These are phyloP conservation scores for Urochloa ruziziensis DNA, from an alignment of 176 grass and related monocot species.

Conservation along the genomic window DNA sequence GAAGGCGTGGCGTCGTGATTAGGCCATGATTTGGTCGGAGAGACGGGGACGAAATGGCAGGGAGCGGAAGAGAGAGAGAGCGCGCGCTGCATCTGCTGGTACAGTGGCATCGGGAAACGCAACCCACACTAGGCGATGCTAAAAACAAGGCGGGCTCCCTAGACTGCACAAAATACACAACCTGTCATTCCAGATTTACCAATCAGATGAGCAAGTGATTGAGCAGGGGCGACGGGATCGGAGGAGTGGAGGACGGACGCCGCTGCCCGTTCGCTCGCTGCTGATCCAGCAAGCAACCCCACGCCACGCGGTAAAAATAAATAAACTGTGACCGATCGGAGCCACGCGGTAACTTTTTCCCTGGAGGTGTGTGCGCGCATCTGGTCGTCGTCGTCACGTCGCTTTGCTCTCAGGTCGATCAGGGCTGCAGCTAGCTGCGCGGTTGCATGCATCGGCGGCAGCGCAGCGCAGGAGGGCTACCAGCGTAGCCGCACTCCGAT, in stretches of 20 bases:
- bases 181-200: background rate
- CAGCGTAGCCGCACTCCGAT: constrained; percentile 34
- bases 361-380: background rate
- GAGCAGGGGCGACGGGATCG: no score
- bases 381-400: background rate
- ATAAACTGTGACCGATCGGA: background rate
- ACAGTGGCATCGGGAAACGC: constrained; percentile 36
- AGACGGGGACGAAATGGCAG: background rate
- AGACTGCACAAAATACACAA: constrained; percentile 8
- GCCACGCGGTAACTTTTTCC: constrained; percentile 14
- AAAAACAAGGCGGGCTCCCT: constrained; percentile 6
- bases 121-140: background rate
- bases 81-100: background rate
- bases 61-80: background rate
- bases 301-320: background rate
- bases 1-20: constrained; percentile 41
- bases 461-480: background rate
- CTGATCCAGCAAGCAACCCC: no score
- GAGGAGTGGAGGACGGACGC: background rate
- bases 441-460: background rate
- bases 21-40: constrained; percentile 55
- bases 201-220: background rate
- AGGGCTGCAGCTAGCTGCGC: background rate
- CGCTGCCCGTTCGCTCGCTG: no score
- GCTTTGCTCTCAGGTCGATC: background rate